Base-by-base conservation (phyloP, 306 rosid species). In the Malus sylvestris region DNA sequence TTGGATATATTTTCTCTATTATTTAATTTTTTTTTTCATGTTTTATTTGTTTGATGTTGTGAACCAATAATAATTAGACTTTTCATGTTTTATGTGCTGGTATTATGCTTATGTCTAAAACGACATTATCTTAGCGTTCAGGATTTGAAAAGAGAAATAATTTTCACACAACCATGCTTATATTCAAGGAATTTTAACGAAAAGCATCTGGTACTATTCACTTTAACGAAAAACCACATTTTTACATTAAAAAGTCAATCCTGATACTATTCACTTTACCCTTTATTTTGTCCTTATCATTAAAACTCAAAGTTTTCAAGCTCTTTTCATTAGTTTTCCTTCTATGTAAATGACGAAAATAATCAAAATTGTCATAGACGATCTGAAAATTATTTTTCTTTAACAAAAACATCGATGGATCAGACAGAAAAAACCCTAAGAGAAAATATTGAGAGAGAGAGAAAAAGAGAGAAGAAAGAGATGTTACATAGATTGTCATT, bases 401-500 rank as follows among this genome's bases (percentile, higher is more conserved):
- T 49, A n/a, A 58, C 3, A 10, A 58, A 58, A 59, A 55, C 3
- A 12, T 10, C 63, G 59, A 58, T 11, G 63, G 23, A 22, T 29
- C 55, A 58, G 2, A 58, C 30, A 4, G 11, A 22, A 25, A 22
- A 23, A 27, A 27, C 5, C 10, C 29, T 14, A 27, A 27, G 32
- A 12, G 33, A 14, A 27, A 61, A 61, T 27, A 27, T 27, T 27
- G 53, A 59, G 19, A 72, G 46, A 35, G 27, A 25, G 6, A 2
- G n/a, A 3, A 7, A 25, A 1, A 40, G 19, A 72, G 35, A 35
- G 19, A 27, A 25, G 6, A 1, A 15, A 3, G 11, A 25, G 2
- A 40, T 40, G 85, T 85, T 42, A 94, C 98, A 83, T 1, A 94
- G 86, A 40, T 78, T 75, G 79, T 94, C 97, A 53, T 82, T 84